A percentile compares a stretch with the other conserved stretches of the same genome.
These are phyloP conservation scores for Nepenthes mirabilis DNA, from an alignment of 148 eudicot species.

Conservation along the genomic window DNA sequence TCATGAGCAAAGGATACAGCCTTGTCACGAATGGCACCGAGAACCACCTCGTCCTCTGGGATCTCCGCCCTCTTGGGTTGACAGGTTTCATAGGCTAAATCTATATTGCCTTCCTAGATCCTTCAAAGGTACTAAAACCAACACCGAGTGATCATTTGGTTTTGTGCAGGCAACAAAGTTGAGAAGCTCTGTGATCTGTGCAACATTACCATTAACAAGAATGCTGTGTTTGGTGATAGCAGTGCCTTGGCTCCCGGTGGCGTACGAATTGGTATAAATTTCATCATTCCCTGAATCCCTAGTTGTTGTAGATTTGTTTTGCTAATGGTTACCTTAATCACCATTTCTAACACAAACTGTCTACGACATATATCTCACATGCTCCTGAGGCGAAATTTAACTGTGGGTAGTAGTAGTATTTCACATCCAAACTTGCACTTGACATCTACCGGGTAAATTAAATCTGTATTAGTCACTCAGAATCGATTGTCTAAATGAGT, in stretches of 20 bases:
- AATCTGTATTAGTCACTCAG: too few species aligned
- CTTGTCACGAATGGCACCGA: constrained; percentile 95
- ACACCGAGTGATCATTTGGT: neutral
- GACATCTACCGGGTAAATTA: too few species aligned
- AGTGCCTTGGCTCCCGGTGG: constrained; percentile 98
- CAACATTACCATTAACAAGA: constrained; percentile 98
- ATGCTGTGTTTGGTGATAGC: constrained; percentile 98
- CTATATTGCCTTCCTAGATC: neutral
- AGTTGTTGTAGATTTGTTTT: neutral
- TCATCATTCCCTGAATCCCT: neutral
- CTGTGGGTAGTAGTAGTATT: too few species aligned
- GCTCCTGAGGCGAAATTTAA: too few species aligned
- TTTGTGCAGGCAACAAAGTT: constrained; percentile 80
- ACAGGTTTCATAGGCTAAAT: constrained; percentile 39
- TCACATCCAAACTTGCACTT: too few species aligned
- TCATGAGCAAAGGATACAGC: constrained; percentile 84
- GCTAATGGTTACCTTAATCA: too few species aligned
- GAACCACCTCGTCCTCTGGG: constrained; percentile 97
- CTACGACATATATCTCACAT: too few species aligned
- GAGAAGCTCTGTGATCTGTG: constrained; percentile 96
- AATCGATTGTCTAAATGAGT: too few species aligned
- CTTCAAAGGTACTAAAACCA: neutral
- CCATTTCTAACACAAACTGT: neutral
- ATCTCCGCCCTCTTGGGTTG: constrained; percentile 97
- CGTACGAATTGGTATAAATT: constrained; percentile 73